Evolutionary conservation across 495 filamentous ascomycete genomes (phyloP).

Genomic region (Elasticomyces elasticus): DNA sequence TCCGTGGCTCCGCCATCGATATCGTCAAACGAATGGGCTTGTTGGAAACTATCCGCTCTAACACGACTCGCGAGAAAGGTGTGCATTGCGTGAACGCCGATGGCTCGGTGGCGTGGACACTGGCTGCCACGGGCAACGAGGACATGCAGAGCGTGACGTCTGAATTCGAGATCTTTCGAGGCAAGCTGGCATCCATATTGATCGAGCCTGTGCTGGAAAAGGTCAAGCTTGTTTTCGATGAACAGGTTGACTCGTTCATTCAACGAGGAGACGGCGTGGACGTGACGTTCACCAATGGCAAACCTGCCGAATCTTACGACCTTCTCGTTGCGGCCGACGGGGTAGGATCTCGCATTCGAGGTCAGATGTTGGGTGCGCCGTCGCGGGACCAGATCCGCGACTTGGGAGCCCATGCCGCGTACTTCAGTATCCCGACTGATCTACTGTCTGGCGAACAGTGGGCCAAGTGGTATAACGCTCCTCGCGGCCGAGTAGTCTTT

Average conservation of each 20-base stretch:
- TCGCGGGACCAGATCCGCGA: constrained; percentile 2
- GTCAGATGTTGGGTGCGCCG: constrained; percentile 10
- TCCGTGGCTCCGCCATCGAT: constrained; percentile 21
- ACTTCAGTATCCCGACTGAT: constrained; percentile 21
- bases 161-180: constrained; percentile 25
- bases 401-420: constrained; percentile 21
- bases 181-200: constrained; percentile 20
- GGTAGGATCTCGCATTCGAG: constrained; percentile 14
- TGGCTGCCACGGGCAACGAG: constrained; percentile 4
- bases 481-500: constrained; percentile 8
- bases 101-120: constrained; percentile 13
- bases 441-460: neutral
- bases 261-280: neutral
- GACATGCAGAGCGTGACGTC: constrained; percentile 12
- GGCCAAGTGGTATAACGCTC: constrained; percentile 12
- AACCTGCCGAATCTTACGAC: constrained; percentile 9
- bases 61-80: constrained; percentile 21
- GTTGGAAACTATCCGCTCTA: constrained; percentile 12
- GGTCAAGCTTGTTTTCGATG: neutral
- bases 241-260: neutral
- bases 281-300: neutral
- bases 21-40: constrained; percentile 21
- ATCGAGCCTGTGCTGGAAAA: constrained; percentile 7
- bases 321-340: constrained; percentile 25
- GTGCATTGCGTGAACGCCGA: constrained; percentile 12